Evolutionary conservation across 345 rosid species (phyloP).

Genomic region (Capsella bursapastoris): DNA sequence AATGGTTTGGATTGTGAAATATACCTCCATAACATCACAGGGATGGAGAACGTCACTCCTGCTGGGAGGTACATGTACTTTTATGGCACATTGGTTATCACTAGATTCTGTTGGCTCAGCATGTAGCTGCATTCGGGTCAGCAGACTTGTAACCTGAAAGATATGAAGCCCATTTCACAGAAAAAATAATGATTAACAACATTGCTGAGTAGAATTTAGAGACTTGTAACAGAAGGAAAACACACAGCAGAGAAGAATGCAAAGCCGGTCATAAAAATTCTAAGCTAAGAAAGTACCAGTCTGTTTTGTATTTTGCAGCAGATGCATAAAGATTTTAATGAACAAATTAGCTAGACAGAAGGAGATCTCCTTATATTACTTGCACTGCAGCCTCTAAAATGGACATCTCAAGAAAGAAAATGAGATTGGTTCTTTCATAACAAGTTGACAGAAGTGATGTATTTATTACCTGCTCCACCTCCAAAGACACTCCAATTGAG

Average conservation of each 20-base stretch:
- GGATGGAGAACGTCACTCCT: conserved; percentile 94
- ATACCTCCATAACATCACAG: conserved; percentile 96
- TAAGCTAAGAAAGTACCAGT: neutral
- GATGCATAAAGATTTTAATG: neutral
- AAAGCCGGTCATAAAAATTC: neutral
- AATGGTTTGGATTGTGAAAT: conserved; percentile 7
- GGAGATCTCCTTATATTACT: neutral
- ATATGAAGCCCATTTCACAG: conserved; percentile 19
- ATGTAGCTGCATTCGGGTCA: conserved; percentile 78
- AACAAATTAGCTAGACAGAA: conserved; percentile 11
- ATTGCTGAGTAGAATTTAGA: neutral
- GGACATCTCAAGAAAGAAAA: neutral
- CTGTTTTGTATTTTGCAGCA: neutral
- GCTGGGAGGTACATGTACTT: conserved; percentile 77
- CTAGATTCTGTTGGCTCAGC: conserved; percentile 52
- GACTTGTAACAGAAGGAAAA: neutral
- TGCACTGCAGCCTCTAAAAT: conserved; percentile 9
- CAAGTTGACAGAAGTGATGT: conserved; percentile 15
- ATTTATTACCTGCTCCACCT: conserved; percentile 68
- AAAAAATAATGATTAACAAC: conserved; percentile 1
- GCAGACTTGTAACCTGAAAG: conserved; percentile 67
- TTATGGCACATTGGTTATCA: conserved; percentile 50
- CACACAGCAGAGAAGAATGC: conserved; percentile 7
- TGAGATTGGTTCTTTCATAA: conserved; percentile 14
- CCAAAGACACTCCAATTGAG: conserved; percentile 75